These are phyloP conservation scores for Metschnikowia colocasiae DNA, from an alignment of 805 yeast species.

Conservation along the genomic window DNA sequence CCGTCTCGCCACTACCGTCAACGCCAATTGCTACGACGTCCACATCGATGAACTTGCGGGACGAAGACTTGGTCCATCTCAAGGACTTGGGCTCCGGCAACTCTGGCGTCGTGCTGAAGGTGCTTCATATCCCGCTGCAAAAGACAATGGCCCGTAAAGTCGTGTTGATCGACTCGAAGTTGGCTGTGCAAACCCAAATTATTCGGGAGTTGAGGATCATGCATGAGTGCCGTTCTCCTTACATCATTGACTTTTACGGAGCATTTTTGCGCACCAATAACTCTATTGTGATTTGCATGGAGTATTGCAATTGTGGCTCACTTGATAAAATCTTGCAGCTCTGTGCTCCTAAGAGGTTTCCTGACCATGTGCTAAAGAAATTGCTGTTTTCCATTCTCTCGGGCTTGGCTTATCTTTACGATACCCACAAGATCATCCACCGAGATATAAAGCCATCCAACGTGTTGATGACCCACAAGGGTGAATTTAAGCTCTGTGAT, in stretches of 20 bases:
- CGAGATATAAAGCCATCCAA: slow-evolving; percentile 96
- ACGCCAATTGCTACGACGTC: slow-evolving; percentile 35
- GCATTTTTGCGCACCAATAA: slow-evolving; percentile 64
- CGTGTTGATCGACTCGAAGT: slow-evolving; percentile 80
- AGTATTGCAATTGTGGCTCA: slow-evolving; percentile 92
- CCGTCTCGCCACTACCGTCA: slow-evolving; percentile 13
- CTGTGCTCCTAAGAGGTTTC: slow-evolving; percentile 34
- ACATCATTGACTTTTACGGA: slow-evolving; percentile 86
- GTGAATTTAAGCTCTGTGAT: slow-evolving; percentile 89
- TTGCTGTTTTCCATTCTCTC: slow-evolving; percentile 72
- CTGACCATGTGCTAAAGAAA: slow-evolving; percentile 66
- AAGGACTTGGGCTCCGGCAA: slow-evolving; percentile 88
- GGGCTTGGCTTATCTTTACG: slow-evolving; percentile 79
- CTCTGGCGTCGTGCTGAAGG: slow-evolving; percentile 89
- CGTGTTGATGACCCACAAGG: slow-evolving; percentile 80
- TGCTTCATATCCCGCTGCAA: slow-evolving; percentile 83
- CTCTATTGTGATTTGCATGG: slow-evolving; percentile 90
- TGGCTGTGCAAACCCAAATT: slow-evolving; percentile 75
- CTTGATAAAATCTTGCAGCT: slow-evolving; percentile 74
- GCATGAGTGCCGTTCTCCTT: slow-evolving; percentile 83
- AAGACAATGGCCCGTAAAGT: slow-evolving; percentile 86
- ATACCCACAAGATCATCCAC: slow-evolving; percentile 84
- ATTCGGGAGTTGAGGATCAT: slow-evolving; percentile 83
- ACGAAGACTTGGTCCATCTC: slow-evolving; percentile 67
- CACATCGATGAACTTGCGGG: slow-evolving; percentile 27